Percentiles rank a stretch among this genome's conserved stretches.
These are phyloP conservation scores for Apostasia shenzhenica DNA, from an alignment of 106 monocot species.

Conservation along the genomic window DNA sequence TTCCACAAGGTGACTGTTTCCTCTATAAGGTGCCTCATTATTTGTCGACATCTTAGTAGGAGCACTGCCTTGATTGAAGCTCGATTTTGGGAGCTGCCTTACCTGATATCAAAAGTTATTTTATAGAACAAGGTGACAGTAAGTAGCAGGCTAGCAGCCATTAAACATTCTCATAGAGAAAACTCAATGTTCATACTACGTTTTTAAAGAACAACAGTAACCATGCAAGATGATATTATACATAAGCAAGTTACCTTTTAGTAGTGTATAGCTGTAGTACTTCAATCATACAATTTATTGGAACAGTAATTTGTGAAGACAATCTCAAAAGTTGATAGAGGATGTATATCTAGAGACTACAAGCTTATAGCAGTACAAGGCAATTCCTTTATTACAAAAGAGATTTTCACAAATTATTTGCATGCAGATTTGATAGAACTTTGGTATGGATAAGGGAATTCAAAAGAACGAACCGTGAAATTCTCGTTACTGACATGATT, in stretches of 20 bases:
- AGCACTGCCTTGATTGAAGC: not conserved
- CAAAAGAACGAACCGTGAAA: constrained; percentile 1
- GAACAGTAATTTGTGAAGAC: too few relatives aligned
- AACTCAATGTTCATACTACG: not conserved
- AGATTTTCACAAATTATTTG: too few relatives aligned
- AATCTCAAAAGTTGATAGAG: too few relatives aligned
- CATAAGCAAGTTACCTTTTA: not conserved
- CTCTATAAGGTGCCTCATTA: constrained; percentile 6
- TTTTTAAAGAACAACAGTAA: not conserved
- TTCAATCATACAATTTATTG: too few relatives aligned
- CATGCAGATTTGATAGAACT: not conserved
- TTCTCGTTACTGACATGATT: not conserved
- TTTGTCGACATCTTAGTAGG: constrained; percentile 33
- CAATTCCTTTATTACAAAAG: too few relatives aligned
- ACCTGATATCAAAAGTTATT: constrained; percentile 21
- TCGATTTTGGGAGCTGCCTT: constrained; percentile 30
- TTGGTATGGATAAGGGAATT: not conserved
- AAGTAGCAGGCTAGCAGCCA: not conserved
- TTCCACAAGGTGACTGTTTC: constrained; percentile 14
- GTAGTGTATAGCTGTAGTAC: too few relatives aligned
- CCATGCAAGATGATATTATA: not conserved
- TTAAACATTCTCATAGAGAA: too few relatives aligned
- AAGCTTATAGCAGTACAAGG: too few relatives aligned
- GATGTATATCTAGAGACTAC: too few relatives aligned
- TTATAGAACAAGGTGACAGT: not conserved